These are phyloP conservation scores for Colletotrichum sp. DNA, from an alignment of 2,329 filamentous ascomycete species.

Conservation along the genomic window DNA sequence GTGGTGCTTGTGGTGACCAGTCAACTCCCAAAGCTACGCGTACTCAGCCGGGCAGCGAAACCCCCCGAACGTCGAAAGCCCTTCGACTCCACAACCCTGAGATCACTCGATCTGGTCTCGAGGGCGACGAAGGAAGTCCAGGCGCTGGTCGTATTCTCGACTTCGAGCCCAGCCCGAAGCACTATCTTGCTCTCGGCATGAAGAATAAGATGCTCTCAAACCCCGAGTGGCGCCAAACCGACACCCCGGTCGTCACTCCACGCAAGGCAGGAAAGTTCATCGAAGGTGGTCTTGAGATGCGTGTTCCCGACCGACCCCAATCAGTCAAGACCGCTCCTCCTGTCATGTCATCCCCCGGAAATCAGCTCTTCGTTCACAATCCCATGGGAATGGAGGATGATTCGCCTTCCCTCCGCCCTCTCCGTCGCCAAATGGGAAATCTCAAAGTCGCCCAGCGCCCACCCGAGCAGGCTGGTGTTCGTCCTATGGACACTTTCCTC, in stretches of 20 bases:
- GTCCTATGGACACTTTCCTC: background rate
- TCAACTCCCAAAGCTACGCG: background rate
- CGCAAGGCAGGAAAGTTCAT: background rate
- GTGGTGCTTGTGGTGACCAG: background rate
- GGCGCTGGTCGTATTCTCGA: background rate
- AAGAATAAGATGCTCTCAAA: background rate
- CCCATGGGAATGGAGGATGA: background rate
- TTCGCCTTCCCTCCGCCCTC: background rate
- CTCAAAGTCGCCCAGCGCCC: background rate
- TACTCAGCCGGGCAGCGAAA: background rate
- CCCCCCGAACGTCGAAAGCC: background rate
- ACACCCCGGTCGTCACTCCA: background rate
- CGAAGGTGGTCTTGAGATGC: background rate
- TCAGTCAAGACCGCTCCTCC: background rate
- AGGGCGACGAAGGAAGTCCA: background rate
- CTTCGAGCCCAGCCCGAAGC: constrained; percentile 4
- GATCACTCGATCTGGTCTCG: background rate
- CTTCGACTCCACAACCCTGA: background rate
- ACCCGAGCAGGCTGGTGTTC: background rate
- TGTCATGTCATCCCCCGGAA: background rate
- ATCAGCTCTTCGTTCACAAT: background rate
- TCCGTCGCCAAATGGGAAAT: constrained; percentile 2
- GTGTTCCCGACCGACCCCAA: background rate
- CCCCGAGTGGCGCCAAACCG: background rate
- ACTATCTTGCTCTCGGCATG: background rate